A percentile compares a stretch with the other conserved stretches of the same genome.
These are phyloP conservation scores for Glonium stellatum DNA, from an alignment of 495 filamentous ascomycete genomes.

Conservation along the genomic window DNA sequence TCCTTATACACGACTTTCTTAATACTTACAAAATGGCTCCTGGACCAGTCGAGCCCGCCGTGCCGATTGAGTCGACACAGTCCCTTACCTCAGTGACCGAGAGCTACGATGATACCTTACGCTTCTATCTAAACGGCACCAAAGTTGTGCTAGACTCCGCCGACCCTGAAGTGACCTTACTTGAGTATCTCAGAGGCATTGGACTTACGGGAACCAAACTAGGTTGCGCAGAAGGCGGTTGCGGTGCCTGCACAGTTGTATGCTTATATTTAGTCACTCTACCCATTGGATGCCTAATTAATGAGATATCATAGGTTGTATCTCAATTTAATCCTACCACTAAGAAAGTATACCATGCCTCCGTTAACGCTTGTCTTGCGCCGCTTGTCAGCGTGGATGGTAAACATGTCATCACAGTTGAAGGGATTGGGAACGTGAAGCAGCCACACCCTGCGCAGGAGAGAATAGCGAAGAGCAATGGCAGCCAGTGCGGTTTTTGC, in stretches of 20 bases:
- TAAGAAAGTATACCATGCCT: conserved; percentile 81
- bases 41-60: conserved; percentile 49
- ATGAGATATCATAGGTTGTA: conserved; percentile 50
- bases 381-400: conserved; percentile 89
- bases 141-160: conserved; percentile 69
- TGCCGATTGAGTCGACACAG: conserved; percentile 38
- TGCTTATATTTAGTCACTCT: conserved; percentile 14
- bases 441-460: conserved; percentile 88
- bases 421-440: conserved; percentile 90
- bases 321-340: conserved; percentile 90
- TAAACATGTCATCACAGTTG: conserved; percentile 96
- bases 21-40: conserved; percentile 48
- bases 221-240: conserved; percentile 90
- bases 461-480: conserved; percentile 68
- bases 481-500: conserved; percentile 73
- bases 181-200: conserved; percentile 86
- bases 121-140: conserved; percentile 95
- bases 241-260: conserved; percentile 93
- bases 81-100: conserved; percentile 52
- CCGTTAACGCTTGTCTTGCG: conserved; percentile 89
- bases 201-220: conserved; percentile 64
- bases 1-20: neutral
- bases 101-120: conserved; percentile 52
- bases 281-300: neutral
- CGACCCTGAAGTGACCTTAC: conserved; percentile 84